These are phyloP conservation scores for Tolypocladium ovalisporum DNA, from an alignment of 2,329 filamentous ascomycete species.

Conservation along the genomic window DNA sequence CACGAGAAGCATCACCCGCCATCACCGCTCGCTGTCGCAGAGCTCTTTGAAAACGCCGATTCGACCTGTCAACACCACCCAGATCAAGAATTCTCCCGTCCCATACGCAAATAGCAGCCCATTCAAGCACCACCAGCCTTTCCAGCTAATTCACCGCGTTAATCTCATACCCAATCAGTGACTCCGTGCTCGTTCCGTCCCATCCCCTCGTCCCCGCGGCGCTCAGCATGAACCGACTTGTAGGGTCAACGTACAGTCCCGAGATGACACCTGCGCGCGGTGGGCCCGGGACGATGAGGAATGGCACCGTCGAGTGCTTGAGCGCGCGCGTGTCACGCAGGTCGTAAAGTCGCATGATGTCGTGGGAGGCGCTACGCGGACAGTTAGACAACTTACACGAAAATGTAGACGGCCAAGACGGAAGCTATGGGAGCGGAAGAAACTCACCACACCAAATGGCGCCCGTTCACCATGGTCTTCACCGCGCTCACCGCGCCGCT, in stretches of 20 bases:
- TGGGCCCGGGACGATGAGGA: conserved; percentile 89
- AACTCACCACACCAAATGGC: conserved; percentile 68
- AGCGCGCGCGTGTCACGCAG: conserved; percentile 53
- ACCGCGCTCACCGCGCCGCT: conserved; percentile 85
- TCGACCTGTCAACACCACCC: not conserved
- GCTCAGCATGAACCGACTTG: conserved; percentile 82
- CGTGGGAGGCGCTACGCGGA: conserved; percentile 63
- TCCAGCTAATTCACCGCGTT: conserved; percentile 11
- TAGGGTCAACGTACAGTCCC: conserved; percentile 75
- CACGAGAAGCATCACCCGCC: not conserved
- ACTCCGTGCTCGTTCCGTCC: conserved; percentile 86
- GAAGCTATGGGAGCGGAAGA: conserved; percentile 12
- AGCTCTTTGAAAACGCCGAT: not conserved
- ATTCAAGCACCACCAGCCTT: not conserved
- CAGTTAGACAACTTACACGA: not conserved
- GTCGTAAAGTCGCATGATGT: conserved; percentile 90
- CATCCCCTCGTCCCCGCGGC: conserved; percentile 88
- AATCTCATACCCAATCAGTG: conserved; percentile 91
- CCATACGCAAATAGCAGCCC: not conserved
- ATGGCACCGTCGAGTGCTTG: conserved; percentile 75
- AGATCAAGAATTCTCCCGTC: not conserved
- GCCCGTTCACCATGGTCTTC: conserved; percentile 81
- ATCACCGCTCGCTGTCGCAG: not conserved
- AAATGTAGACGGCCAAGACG: not conserved
- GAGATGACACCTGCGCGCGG: conserved; percentile 77